phyloP scores from a whole-genome alignment of 768 basidiomycete species.

The Lactarius indigo region DNA sequence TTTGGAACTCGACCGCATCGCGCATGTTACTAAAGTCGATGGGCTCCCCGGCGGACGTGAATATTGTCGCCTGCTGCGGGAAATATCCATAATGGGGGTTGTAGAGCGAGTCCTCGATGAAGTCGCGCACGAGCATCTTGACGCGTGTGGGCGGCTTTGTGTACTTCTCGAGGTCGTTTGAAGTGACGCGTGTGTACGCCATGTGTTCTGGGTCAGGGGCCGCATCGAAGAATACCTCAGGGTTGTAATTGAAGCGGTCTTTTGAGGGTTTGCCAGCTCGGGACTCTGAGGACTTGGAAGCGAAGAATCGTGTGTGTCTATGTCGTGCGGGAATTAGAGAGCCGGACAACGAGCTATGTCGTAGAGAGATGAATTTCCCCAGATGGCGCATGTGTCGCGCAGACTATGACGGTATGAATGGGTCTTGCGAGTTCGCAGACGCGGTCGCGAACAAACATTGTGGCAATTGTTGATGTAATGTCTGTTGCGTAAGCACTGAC shows the following conservation, averaged over 20 bases:
- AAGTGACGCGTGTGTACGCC: slow-evolving; percentile 58
- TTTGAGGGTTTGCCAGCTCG: slow-evolving; percentile 12
- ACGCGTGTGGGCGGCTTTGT: slow-evolving; percentile 69
- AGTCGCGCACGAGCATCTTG: slow-evolving; percentile 94
- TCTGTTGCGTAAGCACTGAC: slow-evolving; percentile 10
- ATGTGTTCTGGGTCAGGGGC: slow-evolving; percentile 43
- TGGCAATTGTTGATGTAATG: neutral
- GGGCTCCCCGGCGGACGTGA: slow-evolving; percentile 54
- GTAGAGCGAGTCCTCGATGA: slow-evolving; percentile 94
- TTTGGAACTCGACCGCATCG: slow-evolving; percentile 74
- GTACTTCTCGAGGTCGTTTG: slow-evolving; percentile 59
- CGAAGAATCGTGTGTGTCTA: slow-evolving; percentile 1
- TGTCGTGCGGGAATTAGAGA: neutral
- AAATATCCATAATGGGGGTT: slow-evolving; percentile 99
- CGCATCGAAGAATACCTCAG: slow-evolving; percentile 51
- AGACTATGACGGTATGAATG: neutral
- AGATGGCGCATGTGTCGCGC: slow-evolving; percentile 24
- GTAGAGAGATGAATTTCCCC: slow-evolving; percentile 15
- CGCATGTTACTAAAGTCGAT: slow-evolving; percentile 70
- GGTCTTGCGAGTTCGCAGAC: neutral
- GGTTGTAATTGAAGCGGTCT: slow-evolving; percentile 81
- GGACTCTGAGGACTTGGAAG: slow-evolving; percentile 6
- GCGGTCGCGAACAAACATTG: neutral
- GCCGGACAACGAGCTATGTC: neutral
- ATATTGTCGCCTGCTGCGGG: slow-evolving; percentile 87